Conservation (phyloP, 805 yeast species). For the Pichia rugopelliculosa region DNA sequence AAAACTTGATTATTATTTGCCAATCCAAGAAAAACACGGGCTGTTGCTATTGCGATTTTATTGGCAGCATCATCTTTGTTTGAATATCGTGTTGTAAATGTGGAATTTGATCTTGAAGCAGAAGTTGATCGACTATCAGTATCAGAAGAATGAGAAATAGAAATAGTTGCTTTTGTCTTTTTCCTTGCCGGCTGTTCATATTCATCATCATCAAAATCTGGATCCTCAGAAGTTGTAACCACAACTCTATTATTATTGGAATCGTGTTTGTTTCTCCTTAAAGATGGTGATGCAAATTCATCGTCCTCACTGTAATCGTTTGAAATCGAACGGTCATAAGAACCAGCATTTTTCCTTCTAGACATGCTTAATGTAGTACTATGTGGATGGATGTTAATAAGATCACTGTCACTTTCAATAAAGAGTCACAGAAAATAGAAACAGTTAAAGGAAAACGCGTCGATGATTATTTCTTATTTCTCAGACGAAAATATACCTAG, state of each 20-base stretch:
- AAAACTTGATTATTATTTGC: constrained; percentile 24
- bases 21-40: constrained; percentile 22
- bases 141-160: not conserved
- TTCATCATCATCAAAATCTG: not conserved
- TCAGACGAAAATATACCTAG: too few species aligned
- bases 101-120: not conserved
- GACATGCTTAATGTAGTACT: too few species aligned
- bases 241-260: too few species aligned
- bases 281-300: not conserved
- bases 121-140: not conserved
- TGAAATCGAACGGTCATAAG: not conserved
- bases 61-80: constrained; percentile 12
- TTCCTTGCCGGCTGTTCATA: not conserved
- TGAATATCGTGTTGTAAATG: not conserved
- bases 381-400: too few species aligned
- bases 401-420: too few species aligned
- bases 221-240: not conserved
- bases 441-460: too few species aligned
- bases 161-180: not conserved
- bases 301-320: not conserved
- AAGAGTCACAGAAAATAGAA: too few species aligned
- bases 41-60: constrained; percentile 22
- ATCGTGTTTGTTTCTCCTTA: too few species aligned
- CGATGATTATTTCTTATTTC: too few species aligned
- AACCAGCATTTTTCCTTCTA: not conserved